Evolutionary conservation across 495 filamentous ascomycete genomes (phyloP).

Genomic region (Letharia lupina): DNA sequence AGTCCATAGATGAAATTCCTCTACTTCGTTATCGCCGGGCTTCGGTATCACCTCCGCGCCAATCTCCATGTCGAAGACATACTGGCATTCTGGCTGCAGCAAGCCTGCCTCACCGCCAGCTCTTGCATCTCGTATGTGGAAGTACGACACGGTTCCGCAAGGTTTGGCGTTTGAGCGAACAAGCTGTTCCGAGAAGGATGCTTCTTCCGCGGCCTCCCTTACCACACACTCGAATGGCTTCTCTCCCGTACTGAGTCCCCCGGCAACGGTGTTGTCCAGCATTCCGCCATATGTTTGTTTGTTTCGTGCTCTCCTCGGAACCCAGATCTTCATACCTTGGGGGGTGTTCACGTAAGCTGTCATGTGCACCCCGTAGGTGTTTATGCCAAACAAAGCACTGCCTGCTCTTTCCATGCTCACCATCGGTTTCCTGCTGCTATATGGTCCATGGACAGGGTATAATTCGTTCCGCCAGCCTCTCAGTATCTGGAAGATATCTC

Average conservation of each 20-base stretch:
- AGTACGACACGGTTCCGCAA: constrained; percentile 72
- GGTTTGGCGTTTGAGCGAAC: constrained; percentile 50
- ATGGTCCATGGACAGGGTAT: constrained; percentile 68
- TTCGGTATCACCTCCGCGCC: constrained; percentile 54
- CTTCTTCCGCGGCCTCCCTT: constrained; percentile 84
- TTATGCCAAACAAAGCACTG: constrained; percentile 72
- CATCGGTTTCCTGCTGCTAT: constrained; percentile 48
- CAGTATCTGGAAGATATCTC: constrained; percentile 60
- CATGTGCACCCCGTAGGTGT: constrained; percentile 87
- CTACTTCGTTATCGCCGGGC: constrained; percentile 82
- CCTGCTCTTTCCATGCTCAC: constrained; percentile 75
- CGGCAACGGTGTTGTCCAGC: constrained; percentile 92
- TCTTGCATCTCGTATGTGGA: constrained; percentile 65
- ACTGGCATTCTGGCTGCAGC: constrained; percentile 86
- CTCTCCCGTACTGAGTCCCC: constrained; percentile 76
- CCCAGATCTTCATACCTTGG: constrained; percentile 69
- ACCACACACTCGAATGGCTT: constrained; percentile 68
- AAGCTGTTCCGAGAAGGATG: constrained; percentile 63
- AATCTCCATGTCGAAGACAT: constrained; percentile 83
- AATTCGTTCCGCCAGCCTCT: constrained; percentile 81
- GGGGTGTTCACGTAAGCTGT: constrained; percentile 59
- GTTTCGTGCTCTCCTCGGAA: constrained; percentile 60
- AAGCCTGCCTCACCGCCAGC: constrained; percentile 82
- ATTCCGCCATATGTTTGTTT: constrained; percentile 84
- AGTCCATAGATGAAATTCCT: constrained; percentile 68